A percentile compares a stretch with the other conserved stretches of the same genome.
Conservation (phyloP, 805 yeast species). For the Saturnispora mendoncae region DNA sequence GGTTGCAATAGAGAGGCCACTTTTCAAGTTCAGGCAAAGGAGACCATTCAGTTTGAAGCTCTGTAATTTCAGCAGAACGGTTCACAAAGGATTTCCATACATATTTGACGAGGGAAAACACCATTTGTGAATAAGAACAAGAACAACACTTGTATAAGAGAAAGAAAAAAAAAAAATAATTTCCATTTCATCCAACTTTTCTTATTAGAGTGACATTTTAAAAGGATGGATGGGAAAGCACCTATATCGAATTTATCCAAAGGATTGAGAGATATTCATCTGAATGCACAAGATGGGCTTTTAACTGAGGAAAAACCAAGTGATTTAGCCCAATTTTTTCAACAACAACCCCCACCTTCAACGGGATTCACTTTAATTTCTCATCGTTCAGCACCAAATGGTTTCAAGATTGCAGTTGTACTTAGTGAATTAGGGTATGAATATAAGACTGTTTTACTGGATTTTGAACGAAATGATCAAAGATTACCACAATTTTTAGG, state of each 20-base stretch:
- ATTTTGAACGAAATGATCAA: constrained; percentile 84
- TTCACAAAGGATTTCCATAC: background rate
- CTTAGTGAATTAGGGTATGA: constrained; percentile 72
- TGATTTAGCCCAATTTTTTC: constrained; percentile 60
- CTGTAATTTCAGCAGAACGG: background rate
- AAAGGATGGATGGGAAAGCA: constrained; percentile 4
- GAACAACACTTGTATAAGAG: background rate
- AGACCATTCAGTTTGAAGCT: background rate
- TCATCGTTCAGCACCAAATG: constrained; percentile 86
- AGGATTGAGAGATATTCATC: constrained; percentile 31
- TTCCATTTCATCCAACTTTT: background rate
- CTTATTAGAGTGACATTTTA: background rate
- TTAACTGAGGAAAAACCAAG: constrained; percentile 21
- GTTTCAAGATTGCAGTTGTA: constrained; percentile 89
- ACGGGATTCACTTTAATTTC: constrained; percentile 82
- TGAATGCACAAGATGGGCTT: constrained; percentile 8
- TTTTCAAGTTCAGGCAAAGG: background rate
- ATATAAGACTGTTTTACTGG: constrained; percentile 75
- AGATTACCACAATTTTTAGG: constrained; percentile 87
- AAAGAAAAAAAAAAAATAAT: background rate
- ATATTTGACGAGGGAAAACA: background rate
- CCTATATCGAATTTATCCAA: constrained; percentile 34
- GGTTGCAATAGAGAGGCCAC: background rate
- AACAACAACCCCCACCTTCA: constrained; percentile 49
- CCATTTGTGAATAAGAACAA: background rate